Percentiles rank a stretch among this genome's conserved stretches.
Evolutionary conservation across 2,329 filamentous ascomycete genomes (phyloP).

Genomic region (Penicillium sp.): DNA sequence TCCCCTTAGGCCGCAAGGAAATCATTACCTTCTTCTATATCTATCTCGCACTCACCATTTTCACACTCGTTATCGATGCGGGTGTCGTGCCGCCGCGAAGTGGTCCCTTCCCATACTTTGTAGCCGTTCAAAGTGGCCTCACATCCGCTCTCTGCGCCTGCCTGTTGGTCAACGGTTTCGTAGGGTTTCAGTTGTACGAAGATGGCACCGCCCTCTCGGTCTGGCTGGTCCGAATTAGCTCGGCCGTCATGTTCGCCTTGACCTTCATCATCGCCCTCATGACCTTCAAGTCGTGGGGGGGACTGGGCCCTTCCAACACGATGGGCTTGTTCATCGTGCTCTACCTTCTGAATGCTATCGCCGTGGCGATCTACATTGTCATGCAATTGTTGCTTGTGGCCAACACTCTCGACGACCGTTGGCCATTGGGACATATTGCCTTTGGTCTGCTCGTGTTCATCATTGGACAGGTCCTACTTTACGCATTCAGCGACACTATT

Average conservation of each 20-base stretch:
- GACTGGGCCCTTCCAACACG: constrained; percentile 77
- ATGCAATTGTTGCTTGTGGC: constrained; percentile 85
- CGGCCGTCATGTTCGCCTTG: constrained; percentile 74
- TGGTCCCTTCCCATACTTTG: constrained; percentile 80
- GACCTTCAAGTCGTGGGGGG: constrained; percentile 89
- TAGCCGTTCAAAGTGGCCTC: constrained; percentile 77
- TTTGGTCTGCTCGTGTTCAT: constrained; percentile 92
- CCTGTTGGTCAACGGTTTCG: constrained; percentile 92
- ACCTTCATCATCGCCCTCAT: constrained; percentile 81
- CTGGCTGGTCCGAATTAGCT: constrained; percentile 80
- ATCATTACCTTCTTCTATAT: constrained; percentile 93
- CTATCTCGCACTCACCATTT: constrained; percentile 83
- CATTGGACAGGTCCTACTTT: constrained; percentile 84
- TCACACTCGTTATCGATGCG: constrained; percentile 84
- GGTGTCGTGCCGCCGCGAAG: constrained; percentile 84
- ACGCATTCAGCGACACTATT: constrained; percentile 79
- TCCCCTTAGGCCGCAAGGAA: constrained; percentile 55
- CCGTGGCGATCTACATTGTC: constrained; percentile 74
- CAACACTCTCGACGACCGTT: constrained; percentile 87
- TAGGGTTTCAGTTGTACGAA: constrained; percentile 97
- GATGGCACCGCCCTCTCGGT: constrained; percentile 90
- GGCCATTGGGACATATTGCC: constrained; percentile 85
- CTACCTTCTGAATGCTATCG: constrained; percentile 84
- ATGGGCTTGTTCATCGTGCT: constrained; percentile 84
- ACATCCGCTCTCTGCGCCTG: constrained; percentile 80